Conservation (phyloP, 495 filamentous ascomycete genomes). For the Aspergillus biplanus region DNA sequence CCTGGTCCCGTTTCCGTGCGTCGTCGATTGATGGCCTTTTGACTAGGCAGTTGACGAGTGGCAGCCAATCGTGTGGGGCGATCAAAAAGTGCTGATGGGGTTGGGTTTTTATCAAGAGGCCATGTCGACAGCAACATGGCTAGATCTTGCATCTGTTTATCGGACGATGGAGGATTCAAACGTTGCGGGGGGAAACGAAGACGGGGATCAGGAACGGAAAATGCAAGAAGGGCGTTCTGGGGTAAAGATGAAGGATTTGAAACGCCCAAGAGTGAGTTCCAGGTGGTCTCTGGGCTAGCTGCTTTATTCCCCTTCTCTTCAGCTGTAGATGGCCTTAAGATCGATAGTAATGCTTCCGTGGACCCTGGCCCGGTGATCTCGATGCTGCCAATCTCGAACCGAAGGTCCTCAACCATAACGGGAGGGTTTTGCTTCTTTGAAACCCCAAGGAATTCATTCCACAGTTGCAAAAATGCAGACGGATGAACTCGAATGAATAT, state of each 20-base stretch:
- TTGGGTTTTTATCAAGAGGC: slow-evolving; percentile 64
- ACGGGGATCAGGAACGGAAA: slow-evolving; percentile 78
- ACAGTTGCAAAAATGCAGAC: slow-evolving; percentile 82
- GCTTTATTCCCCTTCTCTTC: slow-evolving; percentile 28
- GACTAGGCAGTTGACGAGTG: slow-evolving; percentile 70
- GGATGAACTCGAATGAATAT: slow-evolving; percentile 82
- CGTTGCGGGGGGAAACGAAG: slow-evolving; percentile 66
- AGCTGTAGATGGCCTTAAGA: slow-evolving; percentile 61
- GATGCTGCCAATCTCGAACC: slow-evolving; percentile 94
- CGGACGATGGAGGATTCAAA: slow-evolving; percentile 36
- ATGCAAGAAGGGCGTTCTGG: slow-evolving; percentile 68
- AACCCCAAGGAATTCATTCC: slow-evolving; percentile 72
- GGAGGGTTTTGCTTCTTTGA: slow-evolving; percentile 72
- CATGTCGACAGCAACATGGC: slow-evolving; percentile 66
- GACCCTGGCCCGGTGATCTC: slow-evolving; percentile 83
- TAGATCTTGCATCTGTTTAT: slow-evolving; percentile 52
- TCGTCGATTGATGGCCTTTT: slow-evolving; percentile 86
- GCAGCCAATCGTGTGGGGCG: slow-evolving; percentile 64
- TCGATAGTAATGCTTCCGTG: slow-evolving; percentile 75
- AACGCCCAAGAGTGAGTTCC: slow-evolving; percentile 66
- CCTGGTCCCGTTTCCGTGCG: slow-evolving; percentile 71
- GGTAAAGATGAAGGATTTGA: slow-evolving; percentile 81
- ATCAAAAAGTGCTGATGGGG: slow-evolving; percentile 66
- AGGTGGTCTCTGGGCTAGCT: slow-evolving; percentile 57
- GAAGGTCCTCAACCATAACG: slow-evolving; percentile 82